Conservation (phyloP, 2,329 filamentous ascomycete genomes). For the Ambrosiella xylebori region DNA sequence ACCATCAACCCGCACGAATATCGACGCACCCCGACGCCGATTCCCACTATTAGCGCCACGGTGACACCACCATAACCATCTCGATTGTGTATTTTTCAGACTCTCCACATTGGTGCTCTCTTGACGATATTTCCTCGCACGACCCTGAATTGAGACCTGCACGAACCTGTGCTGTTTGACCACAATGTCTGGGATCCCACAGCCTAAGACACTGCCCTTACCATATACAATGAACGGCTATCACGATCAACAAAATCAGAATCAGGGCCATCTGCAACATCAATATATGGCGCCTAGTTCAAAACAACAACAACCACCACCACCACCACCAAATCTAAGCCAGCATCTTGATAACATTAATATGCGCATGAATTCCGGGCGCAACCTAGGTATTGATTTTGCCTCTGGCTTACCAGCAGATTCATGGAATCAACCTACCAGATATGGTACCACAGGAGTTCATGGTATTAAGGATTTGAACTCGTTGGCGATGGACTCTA, state of each 20-base stretch:
- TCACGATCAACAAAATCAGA: background rate
- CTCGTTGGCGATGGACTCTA: background rate
- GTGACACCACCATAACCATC: background rate
- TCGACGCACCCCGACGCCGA: background rate
- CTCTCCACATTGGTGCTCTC: background rate
- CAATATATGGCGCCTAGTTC: background rate
- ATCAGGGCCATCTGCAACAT: background rate
- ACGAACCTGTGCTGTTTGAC: background rate
- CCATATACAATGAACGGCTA: background rate
- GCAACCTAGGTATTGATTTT: background rate
- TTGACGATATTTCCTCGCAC: background rate
- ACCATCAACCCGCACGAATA: background rate
- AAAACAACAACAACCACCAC: background rate
- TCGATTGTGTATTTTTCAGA: background rate
- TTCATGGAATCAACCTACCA: too few species aligned
- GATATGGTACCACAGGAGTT: too few species aligned
- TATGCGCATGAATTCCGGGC: constrained; percentile 2
- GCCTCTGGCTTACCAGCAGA: background rate
- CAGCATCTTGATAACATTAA: background rate
- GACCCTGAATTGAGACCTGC: background rate
- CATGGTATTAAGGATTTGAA: background rate
- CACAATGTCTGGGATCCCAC: constrained; percentile 4
- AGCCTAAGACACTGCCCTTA: constrained; percentile 7
- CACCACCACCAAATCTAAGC: background rate
- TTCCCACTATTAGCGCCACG: background rate